Conservation (phyloP, 805 yeast genomes). For the Jamesozyma lodderae region DNA sequence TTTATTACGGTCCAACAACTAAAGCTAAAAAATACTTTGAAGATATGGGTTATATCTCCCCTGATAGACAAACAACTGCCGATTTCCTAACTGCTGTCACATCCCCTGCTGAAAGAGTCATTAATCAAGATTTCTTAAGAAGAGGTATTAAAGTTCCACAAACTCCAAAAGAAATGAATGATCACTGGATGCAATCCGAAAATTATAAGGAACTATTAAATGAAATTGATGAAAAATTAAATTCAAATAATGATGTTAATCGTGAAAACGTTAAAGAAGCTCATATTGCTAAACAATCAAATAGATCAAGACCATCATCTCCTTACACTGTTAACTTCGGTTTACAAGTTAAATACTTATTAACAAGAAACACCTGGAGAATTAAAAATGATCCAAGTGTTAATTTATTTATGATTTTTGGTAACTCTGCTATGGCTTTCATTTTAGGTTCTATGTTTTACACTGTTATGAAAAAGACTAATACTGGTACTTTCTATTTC, state of each 20-base stretch:
- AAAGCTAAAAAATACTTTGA: slow-evolving; percentile 41
- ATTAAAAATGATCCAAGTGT: slow-evolving; percentile 38
- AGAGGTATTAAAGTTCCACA: slow-evolving; percentile 44
- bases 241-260: slow-evolving; percentile 4
- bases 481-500: slow-evolving; percentile 39
- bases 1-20: slow-evolving; percentile 41
- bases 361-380: slow-evolving; percentile 39
- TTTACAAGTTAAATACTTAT: slow-evolving; percentile 41
- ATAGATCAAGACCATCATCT: slow-evolving; percentile 35
- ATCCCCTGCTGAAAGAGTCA: slow-evolving; percentile 43
- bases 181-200: slow-evolving; percentile 41
- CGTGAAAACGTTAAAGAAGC: slow-evolving; percentile 23
- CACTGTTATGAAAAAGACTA: slow-evolving; percentile 12
- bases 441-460: slow-evolving; percentile 35
- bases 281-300: slow-evolving; percentile 42
- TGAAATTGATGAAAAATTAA: slow-evolving; percentile 34
- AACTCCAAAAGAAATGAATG: slow-evolving; percentile 44
- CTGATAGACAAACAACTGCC: slow-evolving; percentile 50
- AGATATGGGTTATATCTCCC: slow-evolving; percentile 49
- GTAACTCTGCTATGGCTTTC: slow-evolving; percentile 42
- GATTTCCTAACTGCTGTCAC: slow-evolving; percentile 51
- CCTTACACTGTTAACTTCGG: slow-evolving; percentile 41
- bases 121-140: slow-evolving; percentile 31
- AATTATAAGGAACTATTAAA: slow-evolving; percentile 33
- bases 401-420: slow-evolving; percentile 33